Base-by-base conservation (phyloP, 139 green algal genomes). In the Microglena sp. region DNA sequence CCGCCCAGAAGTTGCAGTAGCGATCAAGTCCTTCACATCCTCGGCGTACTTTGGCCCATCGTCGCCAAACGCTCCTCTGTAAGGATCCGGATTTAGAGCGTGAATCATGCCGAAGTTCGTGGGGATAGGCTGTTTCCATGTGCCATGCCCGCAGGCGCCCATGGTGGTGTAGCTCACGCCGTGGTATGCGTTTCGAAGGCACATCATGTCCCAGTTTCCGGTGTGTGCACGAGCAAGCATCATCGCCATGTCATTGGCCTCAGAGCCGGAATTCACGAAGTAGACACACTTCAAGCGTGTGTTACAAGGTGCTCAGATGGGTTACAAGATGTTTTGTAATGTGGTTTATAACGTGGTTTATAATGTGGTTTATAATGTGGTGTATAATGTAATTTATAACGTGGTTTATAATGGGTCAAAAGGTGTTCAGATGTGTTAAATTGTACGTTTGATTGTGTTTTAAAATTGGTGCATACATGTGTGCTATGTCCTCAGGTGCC, bases 141-240 rank as follows among this genome's bases (percentile, higher is more conserved):
- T 97, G 78, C 73, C 66, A 59, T 95, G 87, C 0, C 87, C 93
- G 32, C 89, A 87, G 5, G 90, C 71, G 28, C 89, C 89, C 89
- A 97, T 97, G 0, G 91, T 95, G 26, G 62, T 80, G 1, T 82
- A 75, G 61, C 62, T 85, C 70, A 96, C 80, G 54, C 92, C 92
- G 67, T 98, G 92, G 75, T 98, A 98, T 43, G 74, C 79, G 67
- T 97, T 97, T 28, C 93, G 77, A 60, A 98, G 82, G 11, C 77
- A 76, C 18, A 98, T 50, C 2, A 98, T 62, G 82, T 97, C 89
- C 62, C 91, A 91, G 76, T 90, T 90, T 45, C 87, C 83, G 1
- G 84, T 92, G 77, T 88, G 71, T 5, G 65, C 62, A 22, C 87
- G 78, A 2, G 87, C 88, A 60, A 95, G 82, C 67, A 89, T 80